Conservation (phyloP, 1,284 basidiomycete genomes). For the Microstroma glucosiphilum region DNA sequence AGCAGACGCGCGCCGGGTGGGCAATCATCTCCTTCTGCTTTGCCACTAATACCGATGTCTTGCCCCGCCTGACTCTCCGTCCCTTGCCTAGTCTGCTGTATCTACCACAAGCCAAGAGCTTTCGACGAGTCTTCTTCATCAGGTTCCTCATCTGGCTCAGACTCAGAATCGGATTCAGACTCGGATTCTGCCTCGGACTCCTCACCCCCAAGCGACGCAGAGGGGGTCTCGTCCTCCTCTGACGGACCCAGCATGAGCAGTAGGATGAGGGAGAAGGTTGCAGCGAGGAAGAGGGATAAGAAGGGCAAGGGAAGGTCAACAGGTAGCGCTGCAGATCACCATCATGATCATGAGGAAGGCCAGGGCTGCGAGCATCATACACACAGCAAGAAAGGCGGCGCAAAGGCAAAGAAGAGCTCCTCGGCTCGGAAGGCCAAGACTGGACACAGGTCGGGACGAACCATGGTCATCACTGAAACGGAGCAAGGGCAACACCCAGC, state of each 20-base stretch:
- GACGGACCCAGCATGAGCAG: not conserved
- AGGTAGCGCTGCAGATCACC: not conserved
- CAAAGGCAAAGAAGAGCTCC: not conserved
- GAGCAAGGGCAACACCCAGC: not conserved
- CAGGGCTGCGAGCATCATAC: not conserved
- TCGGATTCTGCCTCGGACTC: constrained; percentile 9
- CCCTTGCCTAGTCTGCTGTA: constrained; percentile 38
- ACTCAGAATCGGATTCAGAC: constrained; percentile 8
- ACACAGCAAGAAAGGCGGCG: not conserved
- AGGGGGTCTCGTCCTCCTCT: not conserved
- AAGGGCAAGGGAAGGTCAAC: constrained; percentile 4
- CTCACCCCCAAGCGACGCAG: not conserved
- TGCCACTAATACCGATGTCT: not conserved
- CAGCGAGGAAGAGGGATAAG: not conserved
- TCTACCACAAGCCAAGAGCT: constrained; percentile 45
- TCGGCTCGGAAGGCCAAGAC: not conserved
- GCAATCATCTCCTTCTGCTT: not conserved
- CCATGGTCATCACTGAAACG: constrained; percentile 9
- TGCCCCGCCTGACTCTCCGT: not conserved
- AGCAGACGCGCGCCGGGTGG: not conserved
- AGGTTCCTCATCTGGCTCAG: constrained; percentile 15
- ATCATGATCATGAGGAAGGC: not conserved
- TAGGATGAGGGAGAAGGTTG: constrained; percentile 9
- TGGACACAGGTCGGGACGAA: not conserved
- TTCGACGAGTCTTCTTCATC: constrained; percentile 40